phyloP scores from a whole-genome alignment of 768 basidiomycete species.

The Ramaria sp. region DNA sequence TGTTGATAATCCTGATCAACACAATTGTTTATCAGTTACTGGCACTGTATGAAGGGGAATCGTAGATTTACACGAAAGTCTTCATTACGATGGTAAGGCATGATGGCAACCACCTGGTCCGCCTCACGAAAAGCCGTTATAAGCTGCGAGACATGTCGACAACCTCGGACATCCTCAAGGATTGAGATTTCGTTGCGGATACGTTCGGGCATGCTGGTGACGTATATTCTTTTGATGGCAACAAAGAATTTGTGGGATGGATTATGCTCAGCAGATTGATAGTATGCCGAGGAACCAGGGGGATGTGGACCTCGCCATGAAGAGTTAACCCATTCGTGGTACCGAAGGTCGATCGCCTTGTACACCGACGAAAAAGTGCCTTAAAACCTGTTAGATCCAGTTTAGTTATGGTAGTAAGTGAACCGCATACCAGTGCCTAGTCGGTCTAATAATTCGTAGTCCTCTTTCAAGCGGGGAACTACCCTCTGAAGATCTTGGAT shows the following conservation, averaged over 20 bases:
- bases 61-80: slow-evolving; percentile 77
- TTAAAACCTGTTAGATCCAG: slow-evolving; percentile 16
- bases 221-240: slow-evolving; percentile 94
- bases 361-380: slow-evolving; percentile 99
- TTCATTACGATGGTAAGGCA: slow-evolving; percentile 87
- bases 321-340: slow-evolving; percentile 64
- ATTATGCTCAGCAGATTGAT: slow-evolving; percentile 39
- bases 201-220: slow-evolving; percentile 86
- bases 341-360: slow-evolving; percentile 78
- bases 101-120: slow-evolving; percentile 89
- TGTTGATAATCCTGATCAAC: slow-evolving; percentile 55
- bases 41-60: neutral
- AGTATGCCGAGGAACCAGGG: slow-evolving; percentile 49
- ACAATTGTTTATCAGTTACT: neutral
- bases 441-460: slow-evolving; percentile 79
- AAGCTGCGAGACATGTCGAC: slow-evolving; percentile 81
- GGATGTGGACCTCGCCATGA: slow-evolving; percentile 65
- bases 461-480: slow-evolving; percentile 51
- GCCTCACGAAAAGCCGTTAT: slow-evolving; percentile 87
- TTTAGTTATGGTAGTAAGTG: no score
- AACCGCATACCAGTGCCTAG: slow-evolving; percentile 57
- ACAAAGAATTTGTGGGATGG: slow-evolving; percentile 57
- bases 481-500: slow-evolving; percentile 57
- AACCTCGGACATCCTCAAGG: slow-evolving; percentile 75
- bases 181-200: slow-evolving; percentile 91